Evolutionary conservation across 257 asterid species (phyloP).

Genomic region (Solanum phureja): DNA sequence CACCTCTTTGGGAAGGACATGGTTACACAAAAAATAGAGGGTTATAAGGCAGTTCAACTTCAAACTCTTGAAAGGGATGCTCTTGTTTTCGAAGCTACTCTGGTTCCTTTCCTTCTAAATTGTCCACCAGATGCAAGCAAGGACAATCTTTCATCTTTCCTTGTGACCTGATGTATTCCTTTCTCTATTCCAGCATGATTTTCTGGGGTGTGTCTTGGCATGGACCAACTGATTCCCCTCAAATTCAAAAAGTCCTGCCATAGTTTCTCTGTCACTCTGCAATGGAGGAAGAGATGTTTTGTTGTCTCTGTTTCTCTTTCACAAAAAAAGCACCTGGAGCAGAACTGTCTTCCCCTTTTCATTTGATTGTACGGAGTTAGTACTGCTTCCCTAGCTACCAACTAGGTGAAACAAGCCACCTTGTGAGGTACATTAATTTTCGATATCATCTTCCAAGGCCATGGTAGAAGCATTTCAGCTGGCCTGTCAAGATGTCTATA

Average conservation of each 20-base stretch:
- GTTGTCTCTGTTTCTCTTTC: not conserved
- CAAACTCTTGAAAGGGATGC: not conserved
- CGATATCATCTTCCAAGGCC: not conserved
- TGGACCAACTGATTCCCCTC: not conserved
- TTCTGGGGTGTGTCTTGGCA: not conserved
- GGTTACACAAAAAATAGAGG: not conserved
- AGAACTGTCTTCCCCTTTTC: not conserved
- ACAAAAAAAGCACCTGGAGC: not conserved
- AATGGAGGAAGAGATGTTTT: not conserved
- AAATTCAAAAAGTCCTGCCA: not conserved
- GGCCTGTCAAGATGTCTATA: not conserved
- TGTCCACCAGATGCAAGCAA: not conserved
- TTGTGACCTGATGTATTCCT: not conserved
- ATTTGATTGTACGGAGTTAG: not conserved
- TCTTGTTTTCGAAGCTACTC: not conserved
- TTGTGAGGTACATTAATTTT: not conserved
- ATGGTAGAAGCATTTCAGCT: not conserved
- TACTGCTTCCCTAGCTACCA: not conserved
- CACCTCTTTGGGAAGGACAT: not conserved
- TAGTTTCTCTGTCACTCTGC: not conserved
- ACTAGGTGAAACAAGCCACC: not conserved
- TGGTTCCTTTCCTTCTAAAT: not conserved
- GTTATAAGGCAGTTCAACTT: not conserved
- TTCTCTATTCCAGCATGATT: not conserved
- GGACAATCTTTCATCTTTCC: not conserved